phyloP scores from a whole-genome alignment of 2,329 filamentous ascomycete genomes.

The Diaporthe vexans region DNA sequence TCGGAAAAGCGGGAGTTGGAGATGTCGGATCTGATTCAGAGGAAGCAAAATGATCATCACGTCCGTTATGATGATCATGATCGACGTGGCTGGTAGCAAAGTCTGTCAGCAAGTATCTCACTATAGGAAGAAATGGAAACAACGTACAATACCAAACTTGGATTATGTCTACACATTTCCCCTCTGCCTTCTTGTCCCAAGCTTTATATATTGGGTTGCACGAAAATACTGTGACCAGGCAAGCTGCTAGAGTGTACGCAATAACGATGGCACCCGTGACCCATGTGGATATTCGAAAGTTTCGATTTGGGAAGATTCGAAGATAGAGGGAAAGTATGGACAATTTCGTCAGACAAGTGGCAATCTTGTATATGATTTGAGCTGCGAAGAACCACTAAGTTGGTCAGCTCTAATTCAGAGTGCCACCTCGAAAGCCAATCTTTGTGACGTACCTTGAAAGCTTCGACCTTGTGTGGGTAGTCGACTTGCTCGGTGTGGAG shows the following conservation, averaged over 20 bases:
- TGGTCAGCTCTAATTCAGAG: neutral
- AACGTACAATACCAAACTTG: constrained; percentile 21
- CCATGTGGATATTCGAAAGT: constrained; percentile 7
- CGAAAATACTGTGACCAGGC: constrained; percentile 7
- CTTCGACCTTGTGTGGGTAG: constrained; percentile 9
- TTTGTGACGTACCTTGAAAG: constrained; percentile 1
- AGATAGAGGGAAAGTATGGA: constrained; percentile 36
- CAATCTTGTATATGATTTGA: constrained; percentile 43
- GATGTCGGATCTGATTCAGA: constrained; percentile 40
- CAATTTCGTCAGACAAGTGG: constrained; percentile 40
- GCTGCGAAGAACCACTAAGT: constrained; percentile 43
- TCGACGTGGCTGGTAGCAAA: constrained; percentile 18
- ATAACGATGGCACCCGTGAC: neutral
- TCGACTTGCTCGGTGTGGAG: constrained; percentile 17
- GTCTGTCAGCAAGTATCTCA: neutral
- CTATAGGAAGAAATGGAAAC: too few relatives aligned
- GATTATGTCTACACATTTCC: constrained; percentile 21
- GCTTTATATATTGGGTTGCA: constrained; percentile 15
- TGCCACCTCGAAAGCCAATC: neutral
- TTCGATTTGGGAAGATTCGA: constrained; percentile 7
- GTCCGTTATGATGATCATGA: constrained; percentile 42
- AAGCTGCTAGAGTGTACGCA: constrained; percentile 19
- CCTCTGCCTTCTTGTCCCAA: constrained; percentile 20
- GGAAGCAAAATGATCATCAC: constrained; percentile 43
- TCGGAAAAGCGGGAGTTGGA: constrained; percentile 36